Base-by-base conservation (phyloP, 2,329 filamentous ascomycete species). In the Exophiala lecanii-corni region DNA sequence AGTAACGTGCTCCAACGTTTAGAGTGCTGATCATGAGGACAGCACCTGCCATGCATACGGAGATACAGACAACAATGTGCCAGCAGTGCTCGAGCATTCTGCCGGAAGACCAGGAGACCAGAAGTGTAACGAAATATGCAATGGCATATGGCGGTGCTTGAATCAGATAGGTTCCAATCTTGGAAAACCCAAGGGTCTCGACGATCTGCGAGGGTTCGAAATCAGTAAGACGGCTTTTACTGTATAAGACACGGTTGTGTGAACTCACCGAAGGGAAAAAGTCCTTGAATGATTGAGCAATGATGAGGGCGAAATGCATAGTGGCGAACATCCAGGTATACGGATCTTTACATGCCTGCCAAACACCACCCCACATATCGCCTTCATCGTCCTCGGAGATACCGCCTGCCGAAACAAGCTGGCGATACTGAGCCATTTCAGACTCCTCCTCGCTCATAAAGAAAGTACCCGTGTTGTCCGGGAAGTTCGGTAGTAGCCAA, bases 301-400 rank as follows among this genome's bases (percentile, higher is more conserved):
- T 68, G 5, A 81, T 76, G 48, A 81, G 81, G 3, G 76, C 74
- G 2, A 75, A 77, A 44, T 81, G 75, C 1, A 76, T 77, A 5
- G 81, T 42, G 71, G 79, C 80, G 74, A 82, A 75, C 47, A 82
- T 55, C 55, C 80, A 82, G 49, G 81, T 77, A 65, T 81, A 82
- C 50, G 64, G 12, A 49, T 82, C 79, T 59, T 75, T 78, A 37
- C 80, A 56, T 0, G 77, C 75, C 71, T 82, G 76, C 39, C 73
- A 64, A 20, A 79, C n/a, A 9, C 79, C 79, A 6, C 70, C 69
- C 47, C 77, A 73, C 2, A 67, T 56, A 2, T 71, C 70, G 53
- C 76, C 68, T n/a, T 65, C 62, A 0, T 67, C 65, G 52, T 79
- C 76, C 5, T 62, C 64, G 45, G 79, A 75, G 1, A 71, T 72